Evolutionary conservation across 257 asterid genomes (phyloP).

Genomic region (Jaltomata sinuosa): DNA sequence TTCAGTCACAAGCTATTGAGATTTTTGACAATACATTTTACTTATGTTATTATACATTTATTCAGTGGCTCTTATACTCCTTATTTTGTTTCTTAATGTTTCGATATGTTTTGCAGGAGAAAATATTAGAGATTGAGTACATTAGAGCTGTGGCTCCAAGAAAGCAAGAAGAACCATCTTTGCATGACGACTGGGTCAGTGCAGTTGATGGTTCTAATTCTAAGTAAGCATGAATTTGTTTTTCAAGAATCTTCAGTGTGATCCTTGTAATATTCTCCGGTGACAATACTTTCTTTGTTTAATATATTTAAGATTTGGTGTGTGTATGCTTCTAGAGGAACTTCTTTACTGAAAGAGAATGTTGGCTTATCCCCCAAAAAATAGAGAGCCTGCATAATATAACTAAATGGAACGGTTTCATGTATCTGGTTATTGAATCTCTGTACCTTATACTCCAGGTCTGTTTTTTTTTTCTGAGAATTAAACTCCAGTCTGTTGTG

Average conservation of each 20-base stretch:
- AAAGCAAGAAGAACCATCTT: slow-evolving; percentile 68
- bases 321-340: neutral
- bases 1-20: neutral
- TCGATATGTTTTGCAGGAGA: slow-evolving; percentile 47
- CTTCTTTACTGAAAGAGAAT: neutral
- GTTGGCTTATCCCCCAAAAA: neutral
- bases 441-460: neutral
- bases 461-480: too few relatives aligned
- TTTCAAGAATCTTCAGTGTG: neutral
- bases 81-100: neutral
- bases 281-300: neutral
- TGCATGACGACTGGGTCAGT: slow-evolving; percentile 96
- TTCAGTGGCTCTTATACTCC: neutral
- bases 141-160: slow-evolving; percentile 77
- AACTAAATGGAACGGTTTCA: neutral
- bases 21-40: neutral
- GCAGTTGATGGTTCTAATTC: slow-evolving; percentile 83
- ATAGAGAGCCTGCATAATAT: neutral
- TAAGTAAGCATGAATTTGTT: slow-evolving; percentile 38
- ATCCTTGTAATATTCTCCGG: neutral
- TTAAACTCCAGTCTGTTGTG: too few relatives aligned
- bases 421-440: neutral
- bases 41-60: neutral
- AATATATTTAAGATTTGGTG: neutral
- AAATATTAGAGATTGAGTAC: slow-evolving; percentile 81